Evolutionary conservation across 2,329 filamentous ascomycete species (phyloP).

Genomic region (Sporothrix brunneoviolacea): DNA sequence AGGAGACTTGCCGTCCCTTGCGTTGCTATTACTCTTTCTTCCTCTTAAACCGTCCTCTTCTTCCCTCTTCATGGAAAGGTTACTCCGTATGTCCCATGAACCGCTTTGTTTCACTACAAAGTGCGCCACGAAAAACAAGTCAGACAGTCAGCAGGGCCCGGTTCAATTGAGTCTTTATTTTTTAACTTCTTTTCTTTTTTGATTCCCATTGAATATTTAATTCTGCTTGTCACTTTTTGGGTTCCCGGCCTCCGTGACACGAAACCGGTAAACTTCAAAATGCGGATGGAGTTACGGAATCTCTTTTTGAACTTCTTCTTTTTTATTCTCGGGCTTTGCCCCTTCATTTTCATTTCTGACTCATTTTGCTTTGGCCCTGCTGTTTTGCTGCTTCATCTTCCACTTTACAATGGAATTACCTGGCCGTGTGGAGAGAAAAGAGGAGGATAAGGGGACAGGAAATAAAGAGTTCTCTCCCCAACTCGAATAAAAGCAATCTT

Average conservation of each 20-base stretch:
- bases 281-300: background rate
- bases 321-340: background rate
- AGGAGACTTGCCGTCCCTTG: background rate
- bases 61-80: no score
- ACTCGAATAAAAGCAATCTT: no score
- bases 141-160: background rate
- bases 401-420: no score
- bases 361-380: background rate
- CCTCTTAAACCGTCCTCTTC: background rate
- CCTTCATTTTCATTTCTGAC: background rate
- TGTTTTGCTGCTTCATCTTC: background rate
- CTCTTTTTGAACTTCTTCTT: background rate
- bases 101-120: no score
- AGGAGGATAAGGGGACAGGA: no score
- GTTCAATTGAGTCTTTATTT: background rate
- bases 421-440: no score
- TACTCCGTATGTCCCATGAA: no score
- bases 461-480: no score
- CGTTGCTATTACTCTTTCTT: background rate
- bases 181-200: background rate
- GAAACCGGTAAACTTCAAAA: background rate
- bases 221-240: background rate
- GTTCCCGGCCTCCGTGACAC: slow-evolving; percentile 10
- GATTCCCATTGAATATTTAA: background rate
- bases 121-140: background rate